Conservation (phyloP, 2,329 filamentous ascomycete species). For the Verticillium albo-atrum region DNA sequence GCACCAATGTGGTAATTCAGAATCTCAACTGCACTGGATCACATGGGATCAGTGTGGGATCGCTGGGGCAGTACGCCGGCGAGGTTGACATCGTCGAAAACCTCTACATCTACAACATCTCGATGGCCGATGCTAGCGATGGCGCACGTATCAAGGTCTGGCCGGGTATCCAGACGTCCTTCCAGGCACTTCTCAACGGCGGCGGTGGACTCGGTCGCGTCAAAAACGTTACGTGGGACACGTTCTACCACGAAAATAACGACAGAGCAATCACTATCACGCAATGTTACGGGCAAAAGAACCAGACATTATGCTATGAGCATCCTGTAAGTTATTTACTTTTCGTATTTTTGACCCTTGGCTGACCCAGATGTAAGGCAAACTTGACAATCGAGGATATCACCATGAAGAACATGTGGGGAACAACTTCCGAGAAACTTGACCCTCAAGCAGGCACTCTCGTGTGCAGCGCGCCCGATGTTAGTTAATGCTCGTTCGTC, state of each 20-base stretch:
- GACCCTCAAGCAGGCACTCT: slow-evolving; percentile 11
- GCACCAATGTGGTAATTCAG: slow-evolving; percentile 63
- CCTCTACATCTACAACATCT: slow-evolving; percentile 58
- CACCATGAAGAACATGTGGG: slow-evolving; percentile 11
- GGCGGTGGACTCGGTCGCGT: slow-evolving; percentile 60
- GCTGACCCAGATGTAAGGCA: background rate
- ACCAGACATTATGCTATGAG: slow-evolving; percentile 26
- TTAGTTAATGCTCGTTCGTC: too few relatives aligned
- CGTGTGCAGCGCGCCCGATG: slow-evolving; percentile 10
- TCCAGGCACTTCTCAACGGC: slow-evolving; percentile 36
- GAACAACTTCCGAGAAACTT: slow-evolving; percentile 7
- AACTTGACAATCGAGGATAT: slow-evolving; percentile 10
- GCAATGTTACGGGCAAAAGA: slow-evolving; percentile 14
- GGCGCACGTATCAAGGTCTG: slow-evolving; percentile 72
- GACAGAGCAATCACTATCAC: slow-evolving; percentile 35
- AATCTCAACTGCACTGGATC: slow-evolving; percentile 64
- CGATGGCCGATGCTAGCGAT: slow-evolving; percentile 56
- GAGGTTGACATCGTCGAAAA: slow-evolving; percentile 66
- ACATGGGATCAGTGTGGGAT: slow-evolving; percentile 68
- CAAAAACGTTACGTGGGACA: slow-evolving; percentile 63
- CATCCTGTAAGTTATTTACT: slow-evolving; percentile 11
- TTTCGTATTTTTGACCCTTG: too few relatives aligned
- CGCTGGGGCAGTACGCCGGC: slow-evolving; percentile 61
- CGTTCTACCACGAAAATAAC: slow-evolving; percentile 55
- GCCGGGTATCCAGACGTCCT: slow-evolving; percentile 40